Evolutionary conservation across 2,329 filamentous ascomycete genomes (phyloP).

Genomic region (Acrodontium crateriforme): DNA sequence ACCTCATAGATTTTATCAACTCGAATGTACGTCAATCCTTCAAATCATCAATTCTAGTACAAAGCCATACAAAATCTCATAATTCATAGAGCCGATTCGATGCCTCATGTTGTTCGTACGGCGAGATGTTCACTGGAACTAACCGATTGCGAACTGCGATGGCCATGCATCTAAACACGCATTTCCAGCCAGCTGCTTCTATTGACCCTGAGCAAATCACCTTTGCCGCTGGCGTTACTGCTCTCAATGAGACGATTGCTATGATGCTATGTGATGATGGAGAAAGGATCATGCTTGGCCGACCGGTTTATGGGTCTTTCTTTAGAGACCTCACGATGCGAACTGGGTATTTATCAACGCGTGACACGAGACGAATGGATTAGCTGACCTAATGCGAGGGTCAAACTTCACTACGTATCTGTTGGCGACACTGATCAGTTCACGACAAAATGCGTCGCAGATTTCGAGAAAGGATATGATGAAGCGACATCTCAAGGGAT

Average conservation of each 20-base stretch:
- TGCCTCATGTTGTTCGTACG: no score
- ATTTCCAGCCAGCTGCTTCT: conserved; percentile 24
- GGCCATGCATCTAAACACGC: conserved; percentile 27
- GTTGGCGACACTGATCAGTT: conserved; percentile 28
- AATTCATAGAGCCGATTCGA: no score
- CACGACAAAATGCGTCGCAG: conserved; percentile 15
- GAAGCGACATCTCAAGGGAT: conserved; percentile 21
- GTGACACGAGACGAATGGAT: no score
- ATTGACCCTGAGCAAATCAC: conserved; percentile 26
- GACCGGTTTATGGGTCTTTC: conserved; percentile 37
- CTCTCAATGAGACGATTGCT: conserved; percentile 30
- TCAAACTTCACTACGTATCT: conserved; percentile 27
- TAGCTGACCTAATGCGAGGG: conserved; percentile 27
- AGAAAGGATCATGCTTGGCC: conserved; percentile 33
- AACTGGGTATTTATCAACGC: no score
- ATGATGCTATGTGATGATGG: conserved; percentile 29
- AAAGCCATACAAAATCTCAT: no score
- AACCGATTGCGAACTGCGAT: conserved; percentile 27
- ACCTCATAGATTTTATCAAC: no score
- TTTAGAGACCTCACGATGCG: conserved; percentile 35
- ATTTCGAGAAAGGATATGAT: conserved; percentile 26
- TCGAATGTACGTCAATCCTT: no score
- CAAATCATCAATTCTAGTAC: no score
- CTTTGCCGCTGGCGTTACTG: conserved; percentile 29
- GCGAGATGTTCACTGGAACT: conserved; percentile 25